Evolutionary conservation across 1,284 basidiomycete species (phyloP).

Genomic region (Cryptococcus deneoformans): DNA sequence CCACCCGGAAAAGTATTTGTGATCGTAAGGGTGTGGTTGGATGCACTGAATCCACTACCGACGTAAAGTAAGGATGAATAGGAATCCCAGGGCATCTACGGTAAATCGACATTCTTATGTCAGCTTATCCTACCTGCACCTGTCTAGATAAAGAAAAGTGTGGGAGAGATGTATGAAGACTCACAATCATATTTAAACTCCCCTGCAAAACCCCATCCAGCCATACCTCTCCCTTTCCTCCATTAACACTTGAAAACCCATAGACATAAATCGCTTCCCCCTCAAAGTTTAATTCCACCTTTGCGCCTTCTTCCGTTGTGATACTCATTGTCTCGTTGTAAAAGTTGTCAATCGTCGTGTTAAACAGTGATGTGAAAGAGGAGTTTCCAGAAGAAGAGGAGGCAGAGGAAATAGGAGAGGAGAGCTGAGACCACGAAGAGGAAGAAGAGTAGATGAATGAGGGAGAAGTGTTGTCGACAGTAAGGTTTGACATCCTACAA

Average conservation of each 20-base stretch:
- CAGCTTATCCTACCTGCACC: neutral
- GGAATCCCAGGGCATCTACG: slow-evolving; percentile 22
- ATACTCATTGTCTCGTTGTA: slow-evolving; percentile 2
- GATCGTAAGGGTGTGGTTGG: slow-evolving; percentile 20
- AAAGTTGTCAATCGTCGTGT: slow-evolving; percentile 5
- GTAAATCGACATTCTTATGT: neutral
- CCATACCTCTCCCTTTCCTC: slow-evolving; percentile 15
- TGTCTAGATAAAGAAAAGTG: slow-evolving; percentile 1
- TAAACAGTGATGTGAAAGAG: slow-evolving; percentile 1
- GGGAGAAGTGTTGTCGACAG: slow-evolving; percentile 22
- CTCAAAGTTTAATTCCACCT: slow-evolving; percentile 6
- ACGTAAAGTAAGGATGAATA: slow-evolving; percentile 30
- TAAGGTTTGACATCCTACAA: slow-evolving; percentile 14
- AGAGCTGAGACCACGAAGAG: slow-evolving; percentile 19
- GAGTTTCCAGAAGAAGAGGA: neutral
- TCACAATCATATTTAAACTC: slow-evolving; percentile 16
- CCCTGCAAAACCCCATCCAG: slow-evolving; percentile 20
- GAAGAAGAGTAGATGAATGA: slow-evolving; percentile 17
- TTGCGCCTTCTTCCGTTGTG: neutral
- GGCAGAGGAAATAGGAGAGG: neutral
- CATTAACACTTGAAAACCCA: slow-evolving; percentile 17
- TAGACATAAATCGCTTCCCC: slow-evolving; percentile 24
- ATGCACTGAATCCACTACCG: slow-evolving; percentile 17
- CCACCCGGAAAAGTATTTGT: slow-evolving; percentile 15
- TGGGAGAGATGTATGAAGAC: too few species aligned